Base-by-base conservation (phyloP, 192 early-diverging fungal genomes). In the Linnemannia schmuckeri region DNA sequence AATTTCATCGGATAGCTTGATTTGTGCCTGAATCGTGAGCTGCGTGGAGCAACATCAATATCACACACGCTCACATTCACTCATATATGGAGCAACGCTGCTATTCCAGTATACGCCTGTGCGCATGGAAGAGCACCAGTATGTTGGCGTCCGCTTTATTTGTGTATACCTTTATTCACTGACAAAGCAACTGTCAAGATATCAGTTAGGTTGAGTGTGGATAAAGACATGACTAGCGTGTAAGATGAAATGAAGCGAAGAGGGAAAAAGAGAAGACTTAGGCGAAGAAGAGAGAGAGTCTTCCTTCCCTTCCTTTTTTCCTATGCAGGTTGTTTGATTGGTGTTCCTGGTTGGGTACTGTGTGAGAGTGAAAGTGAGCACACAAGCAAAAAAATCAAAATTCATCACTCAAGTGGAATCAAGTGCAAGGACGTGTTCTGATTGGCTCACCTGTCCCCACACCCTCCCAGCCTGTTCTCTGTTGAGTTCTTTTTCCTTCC, bases 401-500 rank as follows among this genome's bases (percentile, higher is more conserved):
- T 52, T 52, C 49, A 52, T 52, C 44, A 13, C 12, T 46, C 44
- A 15, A 66, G 30, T 33, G 61, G 10, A 66, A 66, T 46, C 44
- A 15, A 66, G 30, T 33, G 61, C 27, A 66, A 66, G 30, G 61
- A 30, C 61, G 61, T 33, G 30, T 6, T 66, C 61, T 66, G 61
- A 66, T 66, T 66, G 61, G 70, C 70, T 27, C 70, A 30, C 35
- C 7, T 72, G 6, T 13, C 20, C 70, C 41, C 70, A 42, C 35
- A 22, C 70, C 41, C 37, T 41, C 38, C n/a, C 69, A 8, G 6
- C 18, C 69, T 70, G 69, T 37, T 27, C 70, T 72, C 41, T 40
- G 38, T 72, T 27, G 70, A 41, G 61, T 27, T 66, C 27, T 30
- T 66, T 33, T 73, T 75, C 79, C 70, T 47, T 73, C 47, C 79